Base-by-base conservation (phyloP, 371 early-diverging fungal genomes). In the Parasitella parasitica region DNA sequence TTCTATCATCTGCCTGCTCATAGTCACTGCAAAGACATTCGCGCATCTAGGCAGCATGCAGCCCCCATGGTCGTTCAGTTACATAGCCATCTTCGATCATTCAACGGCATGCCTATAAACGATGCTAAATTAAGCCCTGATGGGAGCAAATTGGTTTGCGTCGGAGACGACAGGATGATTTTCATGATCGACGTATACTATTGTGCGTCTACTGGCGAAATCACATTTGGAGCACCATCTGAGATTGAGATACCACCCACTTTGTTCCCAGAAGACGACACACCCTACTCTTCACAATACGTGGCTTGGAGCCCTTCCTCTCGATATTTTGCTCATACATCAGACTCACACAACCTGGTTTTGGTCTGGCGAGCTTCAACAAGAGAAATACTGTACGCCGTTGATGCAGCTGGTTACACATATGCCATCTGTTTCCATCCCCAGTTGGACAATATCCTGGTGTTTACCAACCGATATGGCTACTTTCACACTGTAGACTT, bases 401-500 rank as follows among this genome's bases (percentile, higher is more conserved):
- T 86, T 24, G 81, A 83, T 55, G 73, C 78, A 2, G 83, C 75
- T 1, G 86, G 84, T 5, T 66, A 71, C 24, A 73, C 79, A 6
- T 83, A 73, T 62, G 78, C 76, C 4, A 75, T 86, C 16, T 65
- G 71, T 4, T 86, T 86, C 55, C 86, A 86, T 41, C 86, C 86
- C 2, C 60, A 59, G 49, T 49, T 78, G 6, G 83, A 82, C 53
- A 76, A 76, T 28, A 59, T 86, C 18, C 70, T 86, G 55, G 78
- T 79, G 1, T 81, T 83, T 34, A 69, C 76, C 58, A 83, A 83
- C 36, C 73, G 86, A 46, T 86, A 86, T 49, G 86, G 86, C 0
- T 86, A 82, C 57, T 75, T 83, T 24, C 86, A 86, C 48, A 78
- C 84, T 6, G 79, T 86, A 15, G 74, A 86, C 27, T 60, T 83